These are phyloP conservation scores for Termitomyces bulborhizus DNA, from an alignment of 768 basidiomycete species.

Conservation along the genomic window DNA sequence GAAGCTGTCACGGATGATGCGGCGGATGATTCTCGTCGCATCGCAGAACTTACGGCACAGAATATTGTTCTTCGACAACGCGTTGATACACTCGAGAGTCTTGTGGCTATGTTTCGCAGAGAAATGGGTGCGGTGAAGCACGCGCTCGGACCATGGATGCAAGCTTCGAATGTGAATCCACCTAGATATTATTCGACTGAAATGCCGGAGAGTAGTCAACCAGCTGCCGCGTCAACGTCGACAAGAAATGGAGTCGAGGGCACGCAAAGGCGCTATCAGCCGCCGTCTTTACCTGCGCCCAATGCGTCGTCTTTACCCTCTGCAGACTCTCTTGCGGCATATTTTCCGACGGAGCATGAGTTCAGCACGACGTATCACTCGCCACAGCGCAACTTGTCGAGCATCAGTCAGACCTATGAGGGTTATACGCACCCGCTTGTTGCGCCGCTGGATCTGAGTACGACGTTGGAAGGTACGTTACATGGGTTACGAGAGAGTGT, in stretches of 20 bases:
- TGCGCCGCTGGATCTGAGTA: slow-evolving; percentile 57
- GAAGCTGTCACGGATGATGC: slow-evolving; percentile 21
- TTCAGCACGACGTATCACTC: neutral
- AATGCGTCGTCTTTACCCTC: neutral
- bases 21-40: slow-evolving; percentile 30
- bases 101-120: slow-evolving; percentile 40
- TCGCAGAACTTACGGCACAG: slow-evolving; percentile 48
- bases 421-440: slow-evolving; percentile 22
- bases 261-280: neutral
- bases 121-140: slow-evolving; percentile 52
- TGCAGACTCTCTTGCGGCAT: slow-evolving; percentile 13
- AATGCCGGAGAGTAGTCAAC: slow-evolving; percentile 16
- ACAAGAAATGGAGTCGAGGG: slow-evolving; percentile 4
- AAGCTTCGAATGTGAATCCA: neutral
- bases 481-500: slow-evolving; percentile 53
- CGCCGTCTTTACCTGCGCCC: neutral
- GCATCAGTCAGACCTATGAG: slow-evolving; percentile 3
- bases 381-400: neutral
- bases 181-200: slow-evolving; percentile 17
- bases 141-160: slow-evolving; percentile 52
- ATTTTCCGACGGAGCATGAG: slow-evolving; percentile 16
- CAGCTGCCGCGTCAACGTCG: slow-evolving; percentile 22
- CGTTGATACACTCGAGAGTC: slow-evolving; percentile 52
- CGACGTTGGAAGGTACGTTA: slow-evolving; percentile 60
- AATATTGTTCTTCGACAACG: slow-evolving; percentile 57